These are phyloP conservation scores for Amphichorda felina DNA, from an alignment of 2,329 filamentous ascomycete species.

Conservation along the genomic window DNA sequence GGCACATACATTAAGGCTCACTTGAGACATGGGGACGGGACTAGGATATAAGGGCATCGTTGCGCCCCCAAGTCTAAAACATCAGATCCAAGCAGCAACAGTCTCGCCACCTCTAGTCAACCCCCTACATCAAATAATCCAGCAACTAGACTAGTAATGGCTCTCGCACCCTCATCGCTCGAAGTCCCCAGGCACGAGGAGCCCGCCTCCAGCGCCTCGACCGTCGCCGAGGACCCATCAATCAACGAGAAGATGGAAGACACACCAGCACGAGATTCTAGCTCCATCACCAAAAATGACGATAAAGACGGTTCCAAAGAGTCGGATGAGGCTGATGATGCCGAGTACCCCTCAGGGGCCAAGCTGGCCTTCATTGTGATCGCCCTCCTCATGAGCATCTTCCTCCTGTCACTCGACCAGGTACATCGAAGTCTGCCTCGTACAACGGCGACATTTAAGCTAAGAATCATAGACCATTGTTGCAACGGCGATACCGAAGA, in stretches of 20 bases:
- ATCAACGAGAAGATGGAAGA: background rate
- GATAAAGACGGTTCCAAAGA: background rate
- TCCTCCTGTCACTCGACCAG: constrained; percentile 36
- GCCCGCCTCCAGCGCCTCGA: background rate
- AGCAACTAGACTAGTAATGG: constrained; percentile 3
- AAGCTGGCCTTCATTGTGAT: constrained; percentile 30
- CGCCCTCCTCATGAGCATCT: constrained; percentile 33
- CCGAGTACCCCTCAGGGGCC: constrained; percentile 25
- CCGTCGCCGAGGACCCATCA: background rate
- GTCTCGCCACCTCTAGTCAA: too few species aligned
- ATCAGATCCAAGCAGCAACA: background rate
- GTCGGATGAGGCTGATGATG: background rate
- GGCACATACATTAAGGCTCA: too few species aligned
- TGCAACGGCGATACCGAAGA: constrained; percentile 44
- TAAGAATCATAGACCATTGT: constrained; percentile 32
- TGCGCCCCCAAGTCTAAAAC: too few species aligned
- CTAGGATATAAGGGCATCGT: too few species aligned
- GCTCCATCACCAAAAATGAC: constrained; percentile 1
- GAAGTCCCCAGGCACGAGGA: background rate
- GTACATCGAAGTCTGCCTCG: constrained; percentile 11
- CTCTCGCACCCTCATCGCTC: background rate
- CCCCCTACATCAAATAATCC: too few species aligned
- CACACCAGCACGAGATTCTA: background rate
- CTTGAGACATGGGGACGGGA: too few species aligned
- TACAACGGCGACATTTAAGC: background rate